These are phyloP conservation scores for Mallotus nudiflorus DNA, from an alignment of 345 rosid species.

Conservation along the genomic window DNA sequence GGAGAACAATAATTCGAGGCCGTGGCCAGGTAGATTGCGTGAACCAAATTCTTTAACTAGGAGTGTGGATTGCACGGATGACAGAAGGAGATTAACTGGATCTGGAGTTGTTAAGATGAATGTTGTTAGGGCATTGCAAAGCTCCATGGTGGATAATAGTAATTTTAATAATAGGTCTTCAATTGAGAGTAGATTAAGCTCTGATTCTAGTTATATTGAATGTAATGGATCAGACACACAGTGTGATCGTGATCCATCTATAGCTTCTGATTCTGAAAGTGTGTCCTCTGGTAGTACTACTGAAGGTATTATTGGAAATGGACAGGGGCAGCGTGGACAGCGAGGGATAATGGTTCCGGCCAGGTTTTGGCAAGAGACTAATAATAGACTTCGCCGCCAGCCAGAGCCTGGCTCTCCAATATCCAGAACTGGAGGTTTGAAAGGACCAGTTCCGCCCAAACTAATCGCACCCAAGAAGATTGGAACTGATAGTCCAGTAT, in stretches of 20 bases:
- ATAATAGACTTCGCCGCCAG: conserved; percentile 44
- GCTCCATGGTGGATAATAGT: conserved; percentile 44
- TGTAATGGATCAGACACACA: conserved; percentile 33
- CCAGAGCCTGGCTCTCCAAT: conserved; percentile 46
- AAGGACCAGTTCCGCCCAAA: conserved; percentile 38
- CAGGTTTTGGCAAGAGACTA: conserved; percentile 56
- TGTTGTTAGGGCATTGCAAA: conserved; percentile 61
- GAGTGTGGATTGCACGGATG: conserved; percentile 62
- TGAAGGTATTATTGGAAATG: conserved; percentile 30
- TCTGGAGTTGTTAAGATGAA: conserved; percentile 36
- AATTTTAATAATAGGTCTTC: conserved; percentile 36
- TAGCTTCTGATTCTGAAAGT: conserved; percentile 81
- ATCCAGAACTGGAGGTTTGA: conserved; percentile 41
- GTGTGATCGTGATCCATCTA: conserved; percentile 35
- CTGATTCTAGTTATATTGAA: conserved; percentile 48
- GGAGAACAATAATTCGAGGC: conserved; percentile 52
- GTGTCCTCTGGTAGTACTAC: conserved; percentile 78
- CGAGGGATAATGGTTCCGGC: conserved; percentile 49
- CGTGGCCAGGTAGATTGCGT: conserved; percentile 70
- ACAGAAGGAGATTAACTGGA: conserved; percentile 48
- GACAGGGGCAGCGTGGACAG: conserved; percentile 34
- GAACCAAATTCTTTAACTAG: conserved; percentile 50
- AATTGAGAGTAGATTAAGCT: conserved; percentile 48
- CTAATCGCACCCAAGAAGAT: conserved; percentile 43
- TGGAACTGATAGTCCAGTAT: conserved; percentile 49